phyloP scores from a whole-genome alignment of 352 stramenopile genomes.

The Phytophthora foliorum region DNA sequence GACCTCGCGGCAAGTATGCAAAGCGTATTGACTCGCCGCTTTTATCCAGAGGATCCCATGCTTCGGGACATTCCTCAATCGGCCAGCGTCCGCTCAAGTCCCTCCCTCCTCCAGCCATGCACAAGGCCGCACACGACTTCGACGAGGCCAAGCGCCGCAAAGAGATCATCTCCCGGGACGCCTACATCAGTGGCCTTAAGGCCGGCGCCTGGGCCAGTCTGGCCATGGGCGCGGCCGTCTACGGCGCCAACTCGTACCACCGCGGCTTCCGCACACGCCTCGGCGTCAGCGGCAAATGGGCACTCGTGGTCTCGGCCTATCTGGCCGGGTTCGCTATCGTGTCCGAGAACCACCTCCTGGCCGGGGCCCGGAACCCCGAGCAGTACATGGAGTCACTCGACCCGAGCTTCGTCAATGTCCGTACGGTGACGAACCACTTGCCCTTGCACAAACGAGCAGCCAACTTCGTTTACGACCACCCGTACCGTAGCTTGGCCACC shows the following conservation, averaged over 20 bases:
- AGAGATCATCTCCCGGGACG: slow-evolving; percentile 50
- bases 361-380: slow-evolving; percentile 47
- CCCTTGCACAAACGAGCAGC: slow-evolving; percentile 42
- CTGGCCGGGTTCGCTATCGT: slow-evolving; percentile 51
- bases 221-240: slow-evolving; percentile 32
- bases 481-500: slow-evolving; percentile 40
- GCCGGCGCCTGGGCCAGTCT: slow-evolving; percentile 34
- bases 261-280: slow-evolving; percentile 50
- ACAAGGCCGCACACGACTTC: slow-evolving; percentile 36
- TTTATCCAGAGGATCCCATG: slow-evolving; percentile 1
- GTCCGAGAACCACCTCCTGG: slow-evolving; percentile 43
- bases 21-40: neutral
- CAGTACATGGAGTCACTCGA: slow-evolving; percentile 48
- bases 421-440: slow-evolving; percentile 25
- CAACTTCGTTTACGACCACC: slow-evolving; percentile 58
- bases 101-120: slow-evolving; percentile 18
- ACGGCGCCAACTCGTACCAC: slow-evolving; percentile 46
- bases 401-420: slow-evolving; percentile 38
- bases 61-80: slow-evolving; percentile 18
- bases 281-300: slow-evolving; percentile 54
- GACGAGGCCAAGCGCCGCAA: slow-evolving; percentile 30
- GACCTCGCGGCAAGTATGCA: neutral
- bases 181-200: slow-evolving; percentile 43
- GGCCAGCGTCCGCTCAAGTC: slow-evolving; percentile 9
- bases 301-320: slow-evolving; percentile 48